These are phyloP conservation scores for Brasilioporus rufonigricans DNA, from an alignment of 768 basidiomycete species.

Conservation along the genomic window DNA sequence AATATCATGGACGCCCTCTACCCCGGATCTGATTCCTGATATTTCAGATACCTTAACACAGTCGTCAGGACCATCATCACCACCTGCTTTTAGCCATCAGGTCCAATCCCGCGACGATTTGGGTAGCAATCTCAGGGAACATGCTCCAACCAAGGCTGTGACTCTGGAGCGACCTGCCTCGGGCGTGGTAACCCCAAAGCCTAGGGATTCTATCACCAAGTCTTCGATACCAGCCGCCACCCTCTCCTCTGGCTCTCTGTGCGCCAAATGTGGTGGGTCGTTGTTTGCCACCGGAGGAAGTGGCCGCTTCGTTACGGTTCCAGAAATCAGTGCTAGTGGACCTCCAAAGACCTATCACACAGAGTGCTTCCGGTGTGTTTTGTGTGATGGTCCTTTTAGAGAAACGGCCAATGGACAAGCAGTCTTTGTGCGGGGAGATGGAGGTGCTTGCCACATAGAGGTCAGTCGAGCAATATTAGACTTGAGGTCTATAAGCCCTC, in stretches of 20 bases:
- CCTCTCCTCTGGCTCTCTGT: constrained; percentile 43
- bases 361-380: constrained; percentile 70
- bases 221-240: constrained; percentile 31
- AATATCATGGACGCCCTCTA: constrained; percentile 41
- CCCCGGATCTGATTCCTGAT: constrained; percentile 61
- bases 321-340: constrained; percentile 41
- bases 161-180: constrained; percentile 14
- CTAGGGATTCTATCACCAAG: constrained; percentile 22
- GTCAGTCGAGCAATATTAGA: constrained; percentile 20
- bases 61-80: constrained; percentile 55
- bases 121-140: constrained; percentile 5
- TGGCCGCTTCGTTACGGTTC: constrained; percentile 71
- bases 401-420: constrained; percentile 62
- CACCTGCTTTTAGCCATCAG: constrained; percentile 39
- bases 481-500: background rate
- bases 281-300: constrained; percentile 58
- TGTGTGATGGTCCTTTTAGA: constrained; percentile 64
- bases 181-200: constrained; percentile 30
- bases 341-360: constrained; percentile 66
- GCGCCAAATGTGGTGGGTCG: constrained; percentile 56
- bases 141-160: constrained; percentile 3
- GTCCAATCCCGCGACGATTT: constrained; percentile 11
- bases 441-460: constrained; percentile 70
- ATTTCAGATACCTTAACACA: constrained; percentile 56
- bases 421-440: constrained; percentile 63